These are phyloP conservation scores for Boletus pseudo-olivaceus DNA, from an alignment of 768 basidiomycete genomes.

Conservation along the genomic window DNA sequence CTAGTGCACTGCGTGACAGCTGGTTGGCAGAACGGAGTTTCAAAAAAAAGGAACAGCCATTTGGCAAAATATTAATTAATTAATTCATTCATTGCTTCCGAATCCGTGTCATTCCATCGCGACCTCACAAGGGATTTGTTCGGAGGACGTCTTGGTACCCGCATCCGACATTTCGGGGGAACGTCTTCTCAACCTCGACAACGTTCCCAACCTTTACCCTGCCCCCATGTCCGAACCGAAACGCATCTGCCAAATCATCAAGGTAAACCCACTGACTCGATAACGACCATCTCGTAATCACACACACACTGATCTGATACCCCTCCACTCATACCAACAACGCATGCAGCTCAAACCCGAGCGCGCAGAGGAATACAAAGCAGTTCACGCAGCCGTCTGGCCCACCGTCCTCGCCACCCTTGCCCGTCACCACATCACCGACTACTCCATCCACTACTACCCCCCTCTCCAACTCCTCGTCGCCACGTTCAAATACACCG, in stretches of 20 bases:
- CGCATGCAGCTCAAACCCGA: conserved; percentile 51
- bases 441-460: conserved; percentile 76
- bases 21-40: conserved; percentile 30
- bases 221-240: conserved; percentile 30
- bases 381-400: conserved; percentile 64
- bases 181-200: background rate
- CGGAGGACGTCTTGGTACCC: too few relatives aligned
- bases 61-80: background rate
- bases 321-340: background rate
- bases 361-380: conserved; percentile 48
- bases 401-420: conserved; percentile 64
- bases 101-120: too few relatives aligned
- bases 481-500: conserved; percentile 76
- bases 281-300: background rate
- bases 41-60: conserved; percentile 10
- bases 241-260: conserved; percentile 72
- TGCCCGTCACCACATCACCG: conserved; percentile 57
- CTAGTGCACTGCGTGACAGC: background rate
- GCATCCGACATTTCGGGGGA: background rate
- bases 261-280: conserved; percentile 35
- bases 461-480: conserved; percentile 63
- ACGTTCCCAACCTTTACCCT: background rate
- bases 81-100: background rate
- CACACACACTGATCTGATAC: too few relatives aligned
- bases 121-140: background rate